These are phyloP conservation scores for Pseudogymnoascus sp. DNA, from an alignment of 2,329 filamentous ascomycete genomes.

Conservation along the genomic window DNA sequence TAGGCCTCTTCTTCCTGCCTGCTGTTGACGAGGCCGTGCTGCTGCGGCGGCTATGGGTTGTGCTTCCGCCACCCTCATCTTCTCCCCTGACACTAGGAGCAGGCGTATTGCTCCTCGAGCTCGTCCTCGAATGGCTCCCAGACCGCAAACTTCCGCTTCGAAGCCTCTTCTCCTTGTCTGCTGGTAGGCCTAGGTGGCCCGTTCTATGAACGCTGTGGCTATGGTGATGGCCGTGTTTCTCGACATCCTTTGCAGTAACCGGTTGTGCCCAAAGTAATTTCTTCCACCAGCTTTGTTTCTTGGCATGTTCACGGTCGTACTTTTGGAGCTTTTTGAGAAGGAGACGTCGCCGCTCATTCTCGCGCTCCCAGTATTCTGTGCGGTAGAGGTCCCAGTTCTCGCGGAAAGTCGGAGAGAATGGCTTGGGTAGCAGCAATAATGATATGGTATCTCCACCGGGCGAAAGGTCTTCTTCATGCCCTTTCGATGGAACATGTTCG, in stretches of 20 bases:
- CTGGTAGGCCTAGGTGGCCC: conserved; percentile 6
- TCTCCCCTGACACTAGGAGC: conserved; percentile 19
- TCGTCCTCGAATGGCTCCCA: conserved; percentile 29
- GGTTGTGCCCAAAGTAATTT: conserved; percentile 55
- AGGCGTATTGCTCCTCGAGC: conserved; percentile 21
- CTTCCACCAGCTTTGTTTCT: conserved; percentile 64
- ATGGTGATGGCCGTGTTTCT: conserved; percentile 26
- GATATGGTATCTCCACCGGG: conserved; percentile 89
- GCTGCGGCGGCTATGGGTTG: background rate
- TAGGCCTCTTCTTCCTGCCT: conserved; percentile 1
- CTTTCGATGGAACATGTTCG: conserved; percentile 57
- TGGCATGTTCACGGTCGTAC: conserved; percentile 60
- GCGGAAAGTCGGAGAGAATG: conserved; percentile 87
- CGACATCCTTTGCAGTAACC: conserved; percentile 23
- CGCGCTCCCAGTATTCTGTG: conserved; percentile 91
- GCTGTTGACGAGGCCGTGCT: background rate
- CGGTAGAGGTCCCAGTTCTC: conserved; percentile 97
- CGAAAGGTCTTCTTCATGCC: conserved; percentile 82
- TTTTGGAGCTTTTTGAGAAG: conserved; percentile 64
- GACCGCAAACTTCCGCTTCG: conserved; percentile 26
- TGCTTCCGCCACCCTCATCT: conserved; percentile 14
- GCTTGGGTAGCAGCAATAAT: conserved; percentile 82
- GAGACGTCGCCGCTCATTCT: conserved; percentile 79
- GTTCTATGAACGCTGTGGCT: conserved; percentile 2
- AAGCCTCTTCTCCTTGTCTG: conserved; percentile 26